Conservation (phyloP, 2,329 filamentous ascomycete genomes). For the Trichothecium sympodiale region DNA sequence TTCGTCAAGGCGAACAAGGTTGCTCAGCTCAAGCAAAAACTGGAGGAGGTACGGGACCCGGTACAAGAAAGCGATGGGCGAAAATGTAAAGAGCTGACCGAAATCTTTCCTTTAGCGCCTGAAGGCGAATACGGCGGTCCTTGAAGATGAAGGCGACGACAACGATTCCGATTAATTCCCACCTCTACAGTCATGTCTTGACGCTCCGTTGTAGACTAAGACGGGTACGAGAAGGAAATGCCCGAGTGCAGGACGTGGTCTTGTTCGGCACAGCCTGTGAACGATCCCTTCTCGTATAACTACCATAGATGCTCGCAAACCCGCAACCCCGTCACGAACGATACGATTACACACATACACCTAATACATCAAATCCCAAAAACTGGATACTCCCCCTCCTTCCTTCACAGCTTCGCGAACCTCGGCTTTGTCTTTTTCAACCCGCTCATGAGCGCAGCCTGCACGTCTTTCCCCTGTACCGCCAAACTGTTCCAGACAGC, state of each 20-base stretch:
- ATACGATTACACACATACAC: background rate
- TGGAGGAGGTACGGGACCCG: constrained; percentile 57
- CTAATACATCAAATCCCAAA: background rate
- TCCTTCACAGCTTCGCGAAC: constrained; percentile 65
- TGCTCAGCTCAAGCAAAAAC: constrained; percentile 50
- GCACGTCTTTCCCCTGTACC: constrained; percentile 70
- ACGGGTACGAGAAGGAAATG: too few relatives aligned
- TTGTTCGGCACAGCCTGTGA: too few relatives aligned
- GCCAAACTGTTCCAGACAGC: constrained; percentile 78
- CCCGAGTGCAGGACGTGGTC: background rate
- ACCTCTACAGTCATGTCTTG: too few relatives aligned
- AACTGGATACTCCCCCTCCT: background rate
- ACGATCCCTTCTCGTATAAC: background rate
- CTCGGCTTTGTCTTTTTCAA: constrained; percentile 68
- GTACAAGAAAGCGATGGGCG: too few relatives aligned
- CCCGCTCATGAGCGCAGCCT: constrained; percentile 62
- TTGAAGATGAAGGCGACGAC: too few relatives aligned
- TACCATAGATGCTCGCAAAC: too few relatives aligned
- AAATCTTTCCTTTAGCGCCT: constrained; percentile 27
- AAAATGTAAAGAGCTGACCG: background rate
- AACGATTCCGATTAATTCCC: too few relatives aligned
- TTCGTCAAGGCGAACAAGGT: constrained; percentile 68
- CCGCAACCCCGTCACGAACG: background rate
- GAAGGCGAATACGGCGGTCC: constrained; percentile 35
- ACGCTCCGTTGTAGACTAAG: too few relatives aligned